A percentile compares a stretch with the other conserved stretches of the same genome.
Evolutionary conservation across 2,329 filamentous ascomycete species (phyloP).

Genomic region (Colletotrichum navitas): DNA sequence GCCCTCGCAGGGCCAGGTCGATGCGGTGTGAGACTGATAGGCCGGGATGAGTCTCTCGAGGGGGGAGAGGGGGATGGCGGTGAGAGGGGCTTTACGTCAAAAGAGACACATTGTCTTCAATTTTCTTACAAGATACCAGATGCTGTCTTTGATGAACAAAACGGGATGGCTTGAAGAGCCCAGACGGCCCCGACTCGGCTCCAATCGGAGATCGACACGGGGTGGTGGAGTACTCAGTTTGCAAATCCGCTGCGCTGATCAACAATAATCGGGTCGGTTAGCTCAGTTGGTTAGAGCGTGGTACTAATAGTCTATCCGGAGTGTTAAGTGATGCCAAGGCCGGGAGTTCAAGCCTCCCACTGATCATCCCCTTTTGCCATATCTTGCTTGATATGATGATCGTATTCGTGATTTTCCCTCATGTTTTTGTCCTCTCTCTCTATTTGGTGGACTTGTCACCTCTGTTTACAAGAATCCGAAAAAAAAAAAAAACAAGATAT

Average conservation of each 20-base stretch:
- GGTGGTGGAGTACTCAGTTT: background rate
- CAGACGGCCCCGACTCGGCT: background rate
- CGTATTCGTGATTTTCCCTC: background rate
- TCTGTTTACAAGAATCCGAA: too few relatives aligned
- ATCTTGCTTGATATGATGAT: fast-evolving
- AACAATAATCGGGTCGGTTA: background rate
- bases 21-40: background rate
- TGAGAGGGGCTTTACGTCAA: too few relatives aligned
- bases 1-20: background rate
- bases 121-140: background rate
- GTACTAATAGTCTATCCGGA: constrained; percentile 13
- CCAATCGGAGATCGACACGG: background rate
- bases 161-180: background rate
- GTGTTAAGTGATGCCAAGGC: constrained; percentile 19
- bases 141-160: background rate
- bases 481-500: too few relatives aligned
- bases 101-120: background rate
- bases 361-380: background rate
- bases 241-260: fast-evolving
- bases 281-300: constrained; percentile 22
- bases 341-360: constrained; percentile 19
- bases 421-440: background rate
- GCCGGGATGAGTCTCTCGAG: background rate
- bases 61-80: too few relatives aligned
- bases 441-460: too few relatives aligned